Percentiles rank a stretch among this genome's conserved stretches.
Evolutionary conservation across 148 eudicot species (phyloP).

Genomic region (Fagopyrum esculentum): DNA sequence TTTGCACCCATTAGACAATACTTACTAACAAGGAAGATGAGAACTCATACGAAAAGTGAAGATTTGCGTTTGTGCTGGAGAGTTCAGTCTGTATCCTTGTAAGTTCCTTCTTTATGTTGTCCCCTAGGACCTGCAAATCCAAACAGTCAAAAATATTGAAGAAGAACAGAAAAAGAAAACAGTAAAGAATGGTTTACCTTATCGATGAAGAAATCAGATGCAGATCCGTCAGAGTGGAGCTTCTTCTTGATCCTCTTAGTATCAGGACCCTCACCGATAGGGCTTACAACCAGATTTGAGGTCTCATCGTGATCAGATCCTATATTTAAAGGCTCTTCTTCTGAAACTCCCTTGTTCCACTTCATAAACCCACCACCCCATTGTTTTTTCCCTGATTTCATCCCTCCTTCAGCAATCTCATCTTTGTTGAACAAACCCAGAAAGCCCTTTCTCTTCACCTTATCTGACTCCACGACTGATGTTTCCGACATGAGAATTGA

Average conservation of each 20-base stretch:
- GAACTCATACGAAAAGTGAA: conserved; percentile 53
- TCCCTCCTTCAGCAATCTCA: no score
- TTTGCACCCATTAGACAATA: not conserved
- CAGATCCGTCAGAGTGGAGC: conserved; percentile 46
- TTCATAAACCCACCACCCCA: conserved; percentile 74
- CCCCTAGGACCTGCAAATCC: conserved; percentile 47
- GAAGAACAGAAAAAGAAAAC: not conserved
- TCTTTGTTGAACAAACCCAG: conserved; percentile 23
- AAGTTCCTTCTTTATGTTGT: conserved; percentile 72
- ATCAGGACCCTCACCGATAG: conserved; percentile 36
- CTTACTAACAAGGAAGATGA: not conserved
- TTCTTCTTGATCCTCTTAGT: conserved; percentile 44
- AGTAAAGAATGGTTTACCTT: conserved; percentile 34
- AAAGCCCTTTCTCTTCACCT: conserved; percentile 36
- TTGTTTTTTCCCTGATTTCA: conserved; percentile 12
- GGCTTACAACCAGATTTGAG: conserved; percentile 20
- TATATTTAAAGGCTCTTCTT: conserved; percentile 46
- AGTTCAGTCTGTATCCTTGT: conserved; percentile 52
- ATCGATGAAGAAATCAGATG: conserved; percentile 62
- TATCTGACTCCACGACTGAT: conserved; percentile 23
- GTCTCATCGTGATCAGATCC: no score
- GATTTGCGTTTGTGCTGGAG: conserved; percentile 33
- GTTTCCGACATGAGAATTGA: conserved; percentile 57
- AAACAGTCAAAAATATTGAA: not conserved
- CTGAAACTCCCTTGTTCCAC: conserved; percentile 52